Evolutionary conservation across 2,329 filamentous ascomycete species (phyloP), one percentile per base, ranked within the genome.

Genomic region (Colletotrichum orbiculare): DNA sequence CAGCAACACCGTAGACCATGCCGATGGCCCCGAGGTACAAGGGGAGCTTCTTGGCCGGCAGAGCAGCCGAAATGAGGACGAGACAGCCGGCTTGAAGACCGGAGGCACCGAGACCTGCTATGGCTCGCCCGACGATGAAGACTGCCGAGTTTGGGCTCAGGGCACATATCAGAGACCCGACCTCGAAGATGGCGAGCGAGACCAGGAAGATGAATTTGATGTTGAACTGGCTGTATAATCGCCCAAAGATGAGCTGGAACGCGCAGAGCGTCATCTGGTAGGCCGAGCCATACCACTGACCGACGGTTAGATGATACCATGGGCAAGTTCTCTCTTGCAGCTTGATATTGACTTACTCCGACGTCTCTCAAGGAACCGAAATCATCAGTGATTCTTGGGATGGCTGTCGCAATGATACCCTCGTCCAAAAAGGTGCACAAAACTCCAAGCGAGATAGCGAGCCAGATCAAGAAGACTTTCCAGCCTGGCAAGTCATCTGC

Each of bases 301-400:
- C 25, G 25, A 25, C 25, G 5, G 25, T 25, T 25, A 25, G 25
- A 25, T 4, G 25, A 25, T 25, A 25, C 25, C 25, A 25, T 25
- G 25, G 25, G 4, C 25, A 1, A 25, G 25, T 25, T 5, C 5
- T 25, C 25, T 25, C 4, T 25, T 4, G 25, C 25, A 25, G 25
- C 25, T 25, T 25, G 25, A 5, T 5, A 1, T 1, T 25, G 25
- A 25, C 25, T 25, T 25, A 25, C 25, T 25, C 78, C 78, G 13
- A 83, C 76, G 56, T 83, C 79, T 35, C 75, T 72, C 2, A 81
- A 72, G 34, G 78, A 74, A n/a, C 77, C 71, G 64, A 80, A 74
- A 34, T 76, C 71, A 59, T 72, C 67, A 1, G 73, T 72, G 48
- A 77, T 76, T 10, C 71, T 72, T 3, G 76, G 75, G 17, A 75